A percentile compares a stretch with the other conserved stretches of the same genome.
These are phyloP conservation scores for Biscutella laevigata DNA, from an alignment of 441 rosid genomes.

Conservation along the genomic window DNA sequence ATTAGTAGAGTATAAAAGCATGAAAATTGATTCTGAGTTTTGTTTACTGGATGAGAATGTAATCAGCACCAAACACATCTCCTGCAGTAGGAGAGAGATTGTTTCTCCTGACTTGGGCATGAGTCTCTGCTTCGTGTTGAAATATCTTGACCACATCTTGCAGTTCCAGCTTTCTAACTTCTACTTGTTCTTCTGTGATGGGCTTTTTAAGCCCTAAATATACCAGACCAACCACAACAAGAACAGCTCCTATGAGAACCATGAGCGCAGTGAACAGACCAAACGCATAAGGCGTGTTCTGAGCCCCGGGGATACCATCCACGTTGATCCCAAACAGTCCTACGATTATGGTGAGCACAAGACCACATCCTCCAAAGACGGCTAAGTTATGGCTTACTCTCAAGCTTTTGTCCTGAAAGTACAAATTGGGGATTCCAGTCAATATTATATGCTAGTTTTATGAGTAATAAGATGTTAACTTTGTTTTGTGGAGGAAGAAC, in stretches of 20 bases:
- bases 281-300: constrained; percentile 74
- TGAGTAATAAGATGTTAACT: background rate
- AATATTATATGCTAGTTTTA: background rate
- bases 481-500: constrained; percentile 22
- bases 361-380: constrained; percentile 90
- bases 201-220: constrained; percentile 75
- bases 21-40: background rate
- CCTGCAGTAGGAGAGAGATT: constrained; percentile 82
- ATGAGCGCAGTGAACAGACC: constrained; percentile 61
- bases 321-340: constrained; percentile 95
- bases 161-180: constrained; percentile 67
- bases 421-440: background rate
- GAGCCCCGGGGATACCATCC: constrained; percentile 86
- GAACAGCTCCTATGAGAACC: constrained; percentile 40
- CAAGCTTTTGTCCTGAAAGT: constrained; percentile 69
- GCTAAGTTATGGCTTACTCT: constrained; percentile 85
- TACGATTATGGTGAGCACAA: constrained; percentile 64
- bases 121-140: constrained; percentile 94
- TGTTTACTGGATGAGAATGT: constrained; percentile 48
- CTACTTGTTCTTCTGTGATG: constrained; percentile 49
- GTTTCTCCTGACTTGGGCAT: constrained; percentile 68
- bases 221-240: constrained; percentile 55
- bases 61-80: constrained; percentile 49
- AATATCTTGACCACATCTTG: constrained; percentile 78
- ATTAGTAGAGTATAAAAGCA: background rate